Evolutionary conservation across 768 basidiomycete species (phyloP).

Genomic region (Trametopsis cervina): DNA sequence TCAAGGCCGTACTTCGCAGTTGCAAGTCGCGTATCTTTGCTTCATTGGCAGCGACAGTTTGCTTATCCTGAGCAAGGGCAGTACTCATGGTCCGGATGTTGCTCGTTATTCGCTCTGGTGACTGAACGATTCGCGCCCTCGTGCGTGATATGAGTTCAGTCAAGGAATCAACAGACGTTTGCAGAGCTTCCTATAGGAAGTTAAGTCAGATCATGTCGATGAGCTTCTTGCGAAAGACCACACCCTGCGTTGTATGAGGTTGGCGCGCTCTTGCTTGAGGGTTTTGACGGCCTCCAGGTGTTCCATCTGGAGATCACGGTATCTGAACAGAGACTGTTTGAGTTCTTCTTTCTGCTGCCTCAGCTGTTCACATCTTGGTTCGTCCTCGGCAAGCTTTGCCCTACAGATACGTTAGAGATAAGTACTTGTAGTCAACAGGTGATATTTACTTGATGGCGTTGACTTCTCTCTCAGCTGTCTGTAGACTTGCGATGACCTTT

Average conservation of each 20-base stretch:
- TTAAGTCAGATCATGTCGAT: neutral
- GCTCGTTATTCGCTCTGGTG: slow-evolving; percentile 82
- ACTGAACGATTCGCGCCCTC: slow-evolving; percentile 77
- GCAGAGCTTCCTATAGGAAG: slow-evolving; percentile 47
- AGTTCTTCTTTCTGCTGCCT: slow-evolving; percentile 53
- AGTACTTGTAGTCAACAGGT: neutral
- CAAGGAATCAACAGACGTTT: slow-evolving; percentile 50
- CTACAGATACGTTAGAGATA: slow-evolving; percentile 27
- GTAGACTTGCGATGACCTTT: slow-evolving; percentile 40
- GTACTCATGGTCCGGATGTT: slow-evolving; percentile 72
- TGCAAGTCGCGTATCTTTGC: slow-evolving; percentile 73
- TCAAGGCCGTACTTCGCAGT: slow-evolving; percentile 61
- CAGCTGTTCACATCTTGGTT: slow-evolving; percentile 59
- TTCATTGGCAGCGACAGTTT: slow-evolving; percentile 54
- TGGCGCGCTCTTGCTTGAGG: slow-evolving; percentile 65
- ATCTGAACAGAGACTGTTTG: slow-evolving; percentile 58
- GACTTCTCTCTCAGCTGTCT: slow-evolving; percentile 45
- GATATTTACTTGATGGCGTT: slow-evolving; percentile 48
- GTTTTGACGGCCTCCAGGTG: slow-evolving; percentile 61
- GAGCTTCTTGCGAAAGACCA: slow-evolving; percentile 5
- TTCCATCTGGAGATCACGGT: slow-evolving; percentile 55
- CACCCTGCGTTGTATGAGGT: slow-evolving; percentile 58
- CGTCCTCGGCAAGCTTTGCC: slow-evolving; percentile 57
- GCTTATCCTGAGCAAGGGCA: slow-evolving; percentile 66
- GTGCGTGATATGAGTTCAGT: slow-evolving; percentile 58